These are phyloP conservation scores for Mucor lusitanicus DNA, from an alignment of 371 early-diverging fungal genomes.

Conservation along the genomic window DNA sequence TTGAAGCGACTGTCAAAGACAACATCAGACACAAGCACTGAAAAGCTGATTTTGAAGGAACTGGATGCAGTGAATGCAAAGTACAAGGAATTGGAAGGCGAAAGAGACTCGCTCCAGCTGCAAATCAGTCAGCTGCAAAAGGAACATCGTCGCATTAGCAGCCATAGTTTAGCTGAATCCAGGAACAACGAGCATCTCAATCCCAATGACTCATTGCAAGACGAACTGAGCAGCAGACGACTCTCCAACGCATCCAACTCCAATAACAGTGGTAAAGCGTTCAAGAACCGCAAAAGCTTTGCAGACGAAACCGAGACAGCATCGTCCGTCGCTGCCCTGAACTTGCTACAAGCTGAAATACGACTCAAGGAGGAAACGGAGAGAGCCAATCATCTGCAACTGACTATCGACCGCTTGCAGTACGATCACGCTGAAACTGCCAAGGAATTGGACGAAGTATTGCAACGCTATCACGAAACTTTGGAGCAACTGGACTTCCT, in stretches of 20 bases:
- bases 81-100: constrained; percentile 19
- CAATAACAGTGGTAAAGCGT: background rate
- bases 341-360: constrained; percentile 16
- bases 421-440: constrained; percentile 20
- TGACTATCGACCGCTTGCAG: constrained; percentile 15
- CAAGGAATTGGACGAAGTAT: constrained; percentile 26
- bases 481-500: constrained; percentile 22
- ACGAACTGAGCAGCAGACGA: background rate
- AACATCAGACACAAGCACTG: background rate
- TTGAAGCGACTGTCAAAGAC: constrained; percentile 18
- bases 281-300: constrained; percentile 28
- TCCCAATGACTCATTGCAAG: background rate
- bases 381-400: constrained; percentile 12
- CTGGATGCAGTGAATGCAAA: constrained; percentile 30
- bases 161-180: background rate
- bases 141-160: background rate
- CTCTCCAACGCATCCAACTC: background rate
- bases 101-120: constrained; percentile 31
- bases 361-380: constrained; percentile 16
- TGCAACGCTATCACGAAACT: constrained; percentile 25
- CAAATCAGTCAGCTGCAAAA: constrained; percentile 5
- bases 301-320: constrained; percentile 38
- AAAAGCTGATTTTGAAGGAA: constrained; percentile 37
- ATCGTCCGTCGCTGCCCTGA: constrained; percentile 24
- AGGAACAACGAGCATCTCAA: background rate